Percentiles rank a stretch among this genome's conserved stretches.
These are phyloP conservation scores for Alternaria dauci DNA, from an alignment of 2,329 filamentous ascomycete species.

Conservation along the genomic window DNA sequence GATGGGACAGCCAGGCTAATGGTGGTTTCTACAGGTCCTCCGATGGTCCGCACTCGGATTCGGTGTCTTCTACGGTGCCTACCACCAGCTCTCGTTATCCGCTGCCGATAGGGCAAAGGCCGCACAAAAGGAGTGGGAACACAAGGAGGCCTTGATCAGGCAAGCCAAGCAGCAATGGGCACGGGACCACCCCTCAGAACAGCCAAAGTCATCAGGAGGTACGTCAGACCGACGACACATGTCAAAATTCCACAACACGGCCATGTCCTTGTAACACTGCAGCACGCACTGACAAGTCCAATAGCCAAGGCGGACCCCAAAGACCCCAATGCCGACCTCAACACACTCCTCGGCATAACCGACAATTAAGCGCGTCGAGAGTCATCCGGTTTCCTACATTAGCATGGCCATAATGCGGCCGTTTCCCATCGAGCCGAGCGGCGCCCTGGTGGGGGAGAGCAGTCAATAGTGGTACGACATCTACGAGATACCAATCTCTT, in stretches of 20 bases:
- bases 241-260: background rate
- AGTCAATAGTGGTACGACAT: constrained; percentile 31
- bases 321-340: constrained; percentile 91
- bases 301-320: constrained; percentile 71
- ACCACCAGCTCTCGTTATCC: constrained; percentile 85
- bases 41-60: constrained; percentile 93
- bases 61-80: constrained; percentile 94
- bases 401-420: constrained; percentile 34
- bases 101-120: constrained; percentile 74
- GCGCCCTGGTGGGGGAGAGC: constrained; percentile 20
- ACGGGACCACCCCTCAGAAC: constrained; percentile 69
- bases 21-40: constrained; percentile 73
- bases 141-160: constrained; percentile 90
- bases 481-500: constrained; percentile 40
- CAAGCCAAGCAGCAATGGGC: constrained; percentile 91
- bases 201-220: constrained; percentile 44
- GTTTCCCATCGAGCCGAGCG: constrained; percentile 21
- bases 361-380: constrained; percentile 39
- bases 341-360: constrained; percentile 63
- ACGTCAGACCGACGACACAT: constrained; percentile 20
- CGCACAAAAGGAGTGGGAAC: constrained; percentile 82
- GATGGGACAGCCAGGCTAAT: constrained; percentile 34
- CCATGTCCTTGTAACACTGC: background rate
- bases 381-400: constrained; percentile 27
- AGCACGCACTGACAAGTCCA: background rate